A percentile compares a stretch with the other conserved stretches of the same genome.
Conservation (phyloP, 805 yeast genomes). For the Saccharomycopsis fermentans region DNA sequence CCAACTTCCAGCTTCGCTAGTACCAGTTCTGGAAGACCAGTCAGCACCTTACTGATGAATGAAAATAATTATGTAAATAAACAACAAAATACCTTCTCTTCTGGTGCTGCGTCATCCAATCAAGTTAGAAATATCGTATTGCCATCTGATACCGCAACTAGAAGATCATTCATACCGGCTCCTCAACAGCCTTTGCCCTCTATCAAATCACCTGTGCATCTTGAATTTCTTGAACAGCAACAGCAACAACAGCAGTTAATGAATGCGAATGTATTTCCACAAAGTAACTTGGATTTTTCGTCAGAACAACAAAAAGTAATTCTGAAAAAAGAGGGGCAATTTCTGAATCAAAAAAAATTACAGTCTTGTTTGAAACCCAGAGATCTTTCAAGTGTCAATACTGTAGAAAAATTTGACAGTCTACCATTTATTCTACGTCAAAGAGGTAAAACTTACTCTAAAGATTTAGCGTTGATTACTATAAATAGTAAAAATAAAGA, state of each 20-base stretch:
- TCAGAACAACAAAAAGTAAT: neutral
- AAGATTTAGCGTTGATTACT: constrained; percentile 61
- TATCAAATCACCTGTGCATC: neutral
- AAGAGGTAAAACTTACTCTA: constrained; percentile 55
- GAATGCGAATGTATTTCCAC: neutral
- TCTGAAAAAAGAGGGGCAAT: neutral
- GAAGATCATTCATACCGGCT: neutral
- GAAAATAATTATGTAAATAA: neutral
- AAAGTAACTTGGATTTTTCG: neutral
- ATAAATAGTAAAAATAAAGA: constrained; percentile 81
- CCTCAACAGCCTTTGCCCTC: neutral
- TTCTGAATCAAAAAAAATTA: constrained; percentile 20
- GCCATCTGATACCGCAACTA: neutral
- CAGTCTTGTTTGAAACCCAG: constrained; percentile 61
- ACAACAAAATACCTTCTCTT: neutral
- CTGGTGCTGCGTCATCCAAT: neutral
- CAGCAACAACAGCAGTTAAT: neutral
- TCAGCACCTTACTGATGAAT: neutral
- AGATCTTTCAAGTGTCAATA: constrained; percentile 27
- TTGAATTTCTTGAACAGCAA: neutral
- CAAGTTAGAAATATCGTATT: neutral
- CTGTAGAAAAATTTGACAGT: constrained; percentile 42
- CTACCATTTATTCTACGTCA: constrained; percentile 64
- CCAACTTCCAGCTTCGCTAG: neutral
- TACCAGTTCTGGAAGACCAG: neutral